Conservation (phyloP, 139 green algal species). For the Volvox africanus region DNA sequence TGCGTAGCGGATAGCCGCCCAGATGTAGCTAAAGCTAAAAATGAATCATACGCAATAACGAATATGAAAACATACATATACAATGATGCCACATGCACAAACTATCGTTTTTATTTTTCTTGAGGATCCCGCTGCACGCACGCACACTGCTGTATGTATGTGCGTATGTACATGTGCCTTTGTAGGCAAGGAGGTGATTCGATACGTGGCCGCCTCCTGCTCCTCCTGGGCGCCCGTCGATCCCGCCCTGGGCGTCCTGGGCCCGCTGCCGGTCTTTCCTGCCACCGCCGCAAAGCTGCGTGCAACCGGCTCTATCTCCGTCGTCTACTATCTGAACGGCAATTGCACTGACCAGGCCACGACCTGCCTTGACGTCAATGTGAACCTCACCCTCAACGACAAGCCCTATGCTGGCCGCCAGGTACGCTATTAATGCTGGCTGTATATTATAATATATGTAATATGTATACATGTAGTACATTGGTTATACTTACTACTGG, state of each 20-base stretch:
- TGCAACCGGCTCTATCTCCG: neutral
- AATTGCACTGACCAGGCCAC: slow-evolving; percentile 8
- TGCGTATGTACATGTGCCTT: neutral
- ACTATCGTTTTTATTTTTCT: no score
- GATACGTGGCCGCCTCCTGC: neutral
- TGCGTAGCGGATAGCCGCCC: no score
- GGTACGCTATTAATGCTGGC: neutral
- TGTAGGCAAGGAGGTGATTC: neutral
- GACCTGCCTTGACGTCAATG: slow-evolving; percentile 1
- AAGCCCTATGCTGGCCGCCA: neutral
- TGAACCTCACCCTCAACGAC: slow-evolving; percentile 26
- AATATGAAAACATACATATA: no score
- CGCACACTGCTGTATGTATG: neutral
- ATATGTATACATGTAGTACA: neutral
- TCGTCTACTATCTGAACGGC: neutral
- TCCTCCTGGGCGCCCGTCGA: neutral
- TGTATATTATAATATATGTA: neutral
- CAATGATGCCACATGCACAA: no score
- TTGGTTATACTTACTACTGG: neutral
- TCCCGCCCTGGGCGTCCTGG: neutral
- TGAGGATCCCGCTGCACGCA: no score
- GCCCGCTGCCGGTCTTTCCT: neutral
- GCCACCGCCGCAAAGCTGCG: neutral
- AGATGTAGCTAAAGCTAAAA: no score
- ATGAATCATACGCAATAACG: no score